phyloP scores from a whole-genome alignment of 352 stramenopile genomes.

The Sclerospora graminicola region DNA sequence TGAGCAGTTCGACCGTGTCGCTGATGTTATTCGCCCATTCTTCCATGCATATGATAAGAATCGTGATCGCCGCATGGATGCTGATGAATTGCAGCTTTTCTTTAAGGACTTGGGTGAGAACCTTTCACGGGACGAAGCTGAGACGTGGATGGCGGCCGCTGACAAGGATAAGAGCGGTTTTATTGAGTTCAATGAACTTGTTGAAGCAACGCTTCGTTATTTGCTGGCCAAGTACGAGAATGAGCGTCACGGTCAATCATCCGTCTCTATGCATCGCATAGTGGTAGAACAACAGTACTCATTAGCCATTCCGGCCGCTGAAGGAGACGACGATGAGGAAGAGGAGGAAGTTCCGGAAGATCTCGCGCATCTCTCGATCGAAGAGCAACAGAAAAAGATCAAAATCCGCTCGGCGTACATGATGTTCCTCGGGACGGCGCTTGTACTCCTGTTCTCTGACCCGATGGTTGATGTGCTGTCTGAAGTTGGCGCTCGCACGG shows the following conservation, averaged over 20 bases:
- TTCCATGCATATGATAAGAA: slow-evolving; percentile 92
- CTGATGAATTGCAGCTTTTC: slow-evolving; percentile 87
- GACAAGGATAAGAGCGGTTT: slow-evolving; percentile 87
- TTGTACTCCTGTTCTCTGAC: slow-evolving; percentile 95
- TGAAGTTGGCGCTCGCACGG: slow-evolving; percentile 84
- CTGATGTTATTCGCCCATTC: slow-evolving; percentile 88
- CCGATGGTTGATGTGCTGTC: slow-evolving; percentile 97
- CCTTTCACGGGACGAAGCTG: slow-evolving; percentile 65
- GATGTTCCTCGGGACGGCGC: slow-evolving; percentile 89
- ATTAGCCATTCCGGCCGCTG: slow-evolving; percentile 27
- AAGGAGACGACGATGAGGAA: slow-evolving; percentile 85
- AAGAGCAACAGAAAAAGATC: slow-evolving; percentile 94
- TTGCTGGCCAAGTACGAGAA: slow-evolving; percentile 73
- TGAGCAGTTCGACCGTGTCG: slow-evolving; percentile 65
- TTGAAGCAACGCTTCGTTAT: slow-evolving; percentile 80
- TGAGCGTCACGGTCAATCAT: slow-evolving; percentile 32
- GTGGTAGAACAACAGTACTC: slow-evolving; percentile 39
- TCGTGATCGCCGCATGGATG: slow-evolving; percentile 81
- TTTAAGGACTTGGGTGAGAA: slow-evolving; percentile 92
- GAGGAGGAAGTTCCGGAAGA: slow-evolving; percentile 93
- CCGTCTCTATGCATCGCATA: slow-evolving; percentile 46
- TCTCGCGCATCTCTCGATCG: slow-evolving; percentile 86
- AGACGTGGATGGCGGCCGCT: slow-evolving; percentile 79
- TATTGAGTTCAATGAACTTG: slow-evolving; percentile 94
- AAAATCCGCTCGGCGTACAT: slow-evolving; percentile 90